Evolutionary conservation across 2,329 filamentous ascomycete genomes (phyloP).

Genomic region (Arthrobotrys musiformis): DNA sequence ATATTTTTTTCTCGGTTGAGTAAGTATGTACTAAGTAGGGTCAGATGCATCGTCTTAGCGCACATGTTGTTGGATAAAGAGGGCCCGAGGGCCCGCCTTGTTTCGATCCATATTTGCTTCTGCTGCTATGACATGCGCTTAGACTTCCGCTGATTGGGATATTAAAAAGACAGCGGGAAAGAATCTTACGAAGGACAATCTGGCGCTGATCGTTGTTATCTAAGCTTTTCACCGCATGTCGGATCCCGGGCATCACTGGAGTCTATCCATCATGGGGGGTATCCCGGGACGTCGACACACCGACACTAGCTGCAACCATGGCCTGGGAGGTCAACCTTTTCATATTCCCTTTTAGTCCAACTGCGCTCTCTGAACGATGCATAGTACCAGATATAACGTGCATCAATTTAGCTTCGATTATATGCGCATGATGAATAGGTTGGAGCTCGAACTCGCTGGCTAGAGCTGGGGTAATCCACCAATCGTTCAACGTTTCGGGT

Average conservation of each 20-base stretch:
- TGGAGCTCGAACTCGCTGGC: constrained; percentile 9
- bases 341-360: not conserved
- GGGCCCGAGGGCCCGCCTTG: constrained; percentile 38
- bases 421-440: not conserved
- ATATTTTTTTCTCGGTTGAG: constrained; percentile 7
- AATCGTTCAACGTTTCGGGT: constrained; percentile 50
- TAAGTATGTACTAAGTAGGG: constrained; percentile 18
- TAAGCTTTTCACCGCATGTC: constrained; percentile 5
- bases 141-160: constrained; percentile 43
- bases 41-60: constrained; percentile 30
- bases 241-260: constrained; percentile 1
- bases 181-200: constrained; percentile 52
- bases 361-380: constrained; percentile 19
- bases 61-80: constrained; percentile 44
- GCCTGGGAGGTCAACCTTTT: not conserved
- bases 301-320: not conserved
- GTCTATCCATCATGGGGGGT: constrained; percentile 21
- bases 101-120: constrained; percentile 33
- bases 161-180: constrained; percentile 11
- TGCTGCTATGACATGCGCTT: constrained; percentile 45
- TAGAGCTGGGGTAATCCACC: constrained; percentile 14
- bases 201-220: constrained; percentile 38
- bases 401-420: constrained; percentile 11
- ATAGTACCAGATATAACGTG: constrained; percentile 6
- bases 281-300: constrained; percentile 6